These are phyloP conservation scores for Yamadazyma pseudoaaseri DNA, from an alignment of 1,139 yeast genomes.

Conservation along the genomic window DNA sequence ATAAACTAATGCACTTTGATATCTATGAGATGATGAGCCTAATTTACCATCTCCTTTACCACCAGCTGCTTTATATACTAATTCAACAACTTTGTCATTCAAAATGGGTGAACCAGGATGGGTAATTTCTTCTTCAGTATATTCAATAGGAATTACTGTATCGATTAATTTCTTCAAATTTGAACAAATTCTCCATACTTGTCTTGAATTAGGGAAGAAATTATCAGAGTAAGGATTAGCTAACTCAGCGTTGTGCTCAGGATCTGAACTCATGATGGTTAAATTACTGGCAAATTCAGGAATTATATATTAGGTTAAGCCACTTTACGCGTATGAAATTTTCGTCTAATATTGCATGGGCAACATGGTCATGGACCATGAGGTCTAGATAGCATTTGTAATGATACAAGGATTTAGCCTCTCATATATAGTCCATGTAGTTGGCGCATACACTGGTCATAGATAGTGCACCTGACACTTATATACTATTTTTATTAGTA, in stretches of 20 bases:
- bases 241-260: slow-evolving; percentile 2
- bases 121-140: slow-evolving; percentile 49
- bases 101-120: slow-evolving; percentile 63
- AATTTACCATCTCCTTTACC: slow-evolving; percentile 64
- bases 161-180: slow-evolving; percentile 75
- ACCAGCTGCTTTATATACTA: slow-evolving; percentile 77
- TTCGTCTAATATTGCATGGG: too few relatives aligned
- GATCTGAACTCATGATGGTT: slow-evolving; percentile 1
- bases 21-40: slow-evolving; percentile 59
- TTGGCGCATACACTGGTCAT: too few relatives aligned
- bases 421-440: too few relatives aligned
- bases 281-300: background rate
- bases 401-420: too few relatives aligned
- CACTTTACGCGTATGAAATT: too few relatives aligned
- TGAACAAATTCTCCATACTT: slow-evolving; percentile 68
- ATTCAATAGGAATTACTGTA: slow-evolving; percentile 63
- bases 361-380: too few relatives aligned
- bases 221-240: slow-evolving; percentile 13
- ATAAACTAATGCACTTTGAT: slow-evolving; percentile 67
- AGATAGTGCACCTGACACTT: too few relatives aligned
- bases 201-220: slow-evolving; percentile 59
- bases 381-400: too few relatives aligned
- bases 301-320: too few relatives aligned
- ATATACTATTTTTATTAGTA: too few relatives aligned
- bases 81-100: slow-evolving; percentile 54